Percentiles rank a stretch among this genome's conserved stretches.
Conservation (phyloP, 2,329 filamentous ascomycete genomes). For the Trichoderma polysporum region DNA sequence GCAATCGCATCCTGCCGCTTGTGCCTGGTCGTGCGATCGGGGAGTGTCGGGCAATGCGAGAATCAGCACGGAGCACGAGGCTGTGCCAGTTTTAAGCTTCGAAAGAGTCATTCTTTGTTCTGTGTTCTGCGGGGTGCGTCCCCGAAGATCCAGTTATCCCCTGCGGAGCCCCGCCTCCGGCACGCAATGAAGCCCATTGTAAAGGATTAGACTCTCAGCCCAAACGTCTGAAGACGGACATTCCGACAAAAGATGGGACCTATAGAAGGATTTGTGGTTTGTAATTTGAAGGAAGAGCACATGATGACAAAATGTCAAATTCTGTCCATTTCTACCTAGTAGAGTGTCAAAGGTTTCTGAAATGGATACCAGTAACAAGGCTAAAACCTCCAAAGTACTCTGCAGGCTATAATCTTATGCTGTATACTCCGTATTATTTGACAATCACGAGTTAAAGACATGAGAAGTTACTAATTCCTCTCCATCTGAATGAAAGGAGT, state of each 20-base stretch:
- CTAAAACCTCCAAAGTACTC: neutral
- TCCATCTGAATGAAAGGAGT: neutral
- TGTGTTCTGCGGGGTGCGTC: constrained; percentile 5
- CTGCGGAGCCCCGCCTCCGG: neutral
- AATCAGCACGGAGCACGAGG: neutral
- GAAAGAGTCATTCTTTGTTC: neutral
- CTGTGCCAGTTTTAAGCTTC: constrained; percentile 5
- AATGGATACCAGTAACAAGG: neutral
- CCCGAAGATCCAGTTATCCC: neutral
- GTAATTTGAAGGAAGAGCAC: neutral
- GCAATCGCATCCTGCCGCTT: neutral
- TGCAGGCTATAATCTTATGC: neutral
- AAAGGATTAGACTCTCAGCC: neutral
- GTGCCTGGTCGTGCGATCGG: neutral
- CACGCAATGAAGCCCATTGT: neutral
- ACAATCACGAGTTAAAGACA: neutral
- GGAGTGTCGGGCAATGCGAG: constrained; percentile 8
- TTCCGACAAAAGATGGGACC: neutral
- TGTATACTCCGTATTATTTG: neutral
- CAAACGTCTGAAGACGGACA: neutral
- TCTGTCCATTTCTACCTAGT: neutral
- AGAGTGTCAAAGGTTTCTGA: neutral
- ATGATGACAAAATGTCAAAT: neutral
- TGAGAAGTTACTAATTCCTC: too few species aligned
- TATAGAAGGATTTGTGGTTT: neutral